Base-by-base conservation (phyloP, 2,329 filamentous ascomycete genomes). In the Sphaceloma murrayae region DNA sequence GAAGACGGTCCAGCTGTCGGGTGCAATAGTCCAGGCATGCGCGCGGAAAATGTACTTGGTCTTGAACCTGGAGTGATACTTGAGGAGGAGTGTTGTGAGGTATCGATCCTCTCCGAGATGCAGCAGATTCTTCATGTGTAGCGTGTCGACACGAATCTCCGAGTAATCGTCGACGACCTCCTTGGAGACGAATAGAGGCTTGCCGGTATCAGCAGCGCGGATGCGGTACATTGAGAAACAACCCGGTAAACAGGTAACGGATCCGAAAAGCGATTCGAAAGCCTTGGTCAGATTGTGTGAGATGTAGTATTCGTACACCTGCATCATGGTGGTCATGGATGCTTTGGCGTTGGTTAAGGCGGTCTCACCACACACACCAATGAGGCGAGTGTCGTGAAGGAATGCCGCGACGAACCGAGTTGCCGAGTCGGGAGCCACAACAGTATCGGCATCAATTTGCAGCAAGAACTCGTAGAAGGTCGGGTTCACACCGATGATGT, bases 191-290 rank as follows among this genome's bases (percentile, higher is more conserved):
- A 98, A 96, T 21, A 98, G 74, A 9, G 91, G 91, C 67, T 96
- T 96, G 56, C 88, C 89, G 11, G 81, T 86, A 63, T 96, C 91
- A 5, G 88, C 85, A 21, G 91, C 86, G 51, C 91, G 85, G 58
- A 98, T 87, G 55, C 91, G 83, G 67, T 95, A 98, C 91, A 98
- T 98, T 56, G 83, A 87, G 75, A 96, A 98, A 76, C 91, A 98
- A 70, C 91, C 91, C 17, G 91, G 91, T 60, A 98, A 72, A 74
- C 91, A 98, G 40, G 91, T 98, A 54, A 98, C 89, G 53, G 85
- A 94, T 47, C 89, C 91, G 60, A 98, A 98, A 56, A 98, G 73
- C 67, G 84, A 91, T 66, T 96, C 89, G 62, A 98, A 98, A 9
- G 89, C 91, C 68, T 98, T 96, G 54, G 85, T 81, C 54, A 98